These are phyloP conservation scores for Microascus cirrosus DNA, from an alignment of 2,329 filamentous ascomycete species.

Conservation along the genomic window DNA sequence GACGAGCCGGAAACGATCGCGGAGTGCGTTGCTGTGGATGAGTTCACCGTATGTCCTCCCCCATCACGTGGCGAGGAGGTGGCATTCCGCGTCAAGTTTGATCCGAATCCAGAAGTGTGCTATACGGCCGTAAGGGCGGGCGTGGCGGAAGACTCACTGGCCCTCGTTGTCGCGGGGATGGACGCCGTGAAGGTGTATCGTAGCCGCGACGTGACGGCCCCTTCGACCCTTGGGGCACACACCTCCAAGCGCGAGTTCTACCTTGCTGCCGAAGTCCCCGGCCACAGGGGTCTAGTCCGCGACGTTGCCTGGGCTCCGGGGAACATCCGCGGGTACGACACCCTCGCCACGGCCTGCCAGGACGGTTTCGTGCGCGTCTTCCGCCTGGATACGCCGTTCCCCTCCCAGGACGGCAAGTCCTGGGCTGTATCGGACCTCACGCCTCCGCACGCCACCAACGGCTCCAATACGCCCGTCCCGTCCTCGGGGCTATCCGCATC, in stretches of 20 bases:
- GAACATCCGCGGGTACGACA: constrained; percentile 80
- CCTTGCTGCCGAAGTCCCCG: constrained; percentile 63
- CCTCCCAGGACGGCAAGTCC: constrained; percentile 30
- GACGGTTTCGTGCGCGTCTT: constrained; percentile 89
- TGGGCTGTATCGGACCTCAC: constrained; percentile 36
- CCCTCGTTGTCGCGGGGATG: constrained; percentile 79
- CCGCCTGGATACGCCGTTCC: constrained; percentile 54
- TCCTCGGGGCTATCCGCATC: constrained; percentile 6
- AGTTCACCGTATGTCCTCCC: constrained; percentile 60
- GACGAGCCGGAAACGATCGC: constrained; percentile 71
- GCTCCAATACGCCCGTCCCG: constrained; percentile 17
- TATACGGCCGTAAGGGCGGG: constrained; percentile 68
- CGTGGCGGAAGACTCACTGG: constrained; percentile 68
- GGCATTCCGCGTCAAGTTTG: constrained; percentile 75
- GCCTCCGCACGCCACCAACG: constrained; percentile 11
- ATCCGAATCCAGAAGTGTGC: constrained; percentile 76
- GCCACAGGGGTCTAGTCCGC: constrained; percentile 67
- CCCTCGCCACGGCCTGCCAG: constrained; percentile 84
- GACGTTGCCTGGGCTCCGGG: constrained; percentile 90
- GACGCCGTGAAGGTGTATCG: constrained; percentile 74
- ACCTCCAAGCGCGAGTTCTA: constrained; percentile 65
- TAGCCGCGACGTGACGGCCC: constrained; percentile 47
- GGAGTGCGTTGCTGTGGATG: constrained; percentile 65
- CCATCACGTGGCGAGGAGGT: constrained; percentile 76
- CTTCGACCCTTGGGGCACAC: constrained; percentile 36